Conservation (phyloP, 345 rosid species). For the Gossypium raimondii region DNA sequence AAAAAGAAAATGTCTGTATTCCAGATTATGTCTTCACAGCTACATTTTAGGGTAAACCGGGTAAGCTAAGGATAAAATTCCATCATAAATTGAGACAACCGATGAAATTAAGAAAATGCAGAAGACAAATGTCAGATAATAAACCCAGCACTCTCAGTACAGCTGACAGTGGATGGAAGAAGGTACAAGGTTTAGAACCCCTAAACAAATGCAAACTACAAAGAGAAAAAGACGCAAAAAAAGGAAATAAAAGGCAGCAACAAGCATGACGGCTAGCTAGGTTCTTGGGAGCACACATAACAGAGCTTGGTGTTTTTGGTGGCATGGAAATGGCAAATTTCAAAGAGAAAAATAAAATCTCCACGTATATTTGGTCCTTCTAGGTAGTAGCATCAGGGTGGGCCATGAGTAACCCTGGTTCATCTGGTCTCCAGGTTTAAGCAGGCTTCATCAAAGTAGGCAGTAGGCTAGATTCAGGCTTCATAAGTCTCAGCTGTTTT, state of each 20-base stretch:
- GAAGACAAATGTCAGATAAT: conserved; percentile 9
- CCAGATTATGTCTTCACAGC: conserved; percentile 11
- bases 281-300: conserved; percentile 47
- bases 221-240: conserved; percentile 21
- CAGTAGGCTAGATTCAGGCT: conserved; percentile 61
- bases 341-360: conserved; percentile 36
- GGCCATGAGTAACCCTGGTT: conserved; percentile 69
- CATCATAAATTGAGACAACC: conserved; percentile 10
- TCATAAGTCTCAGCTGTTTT: conserved; percentile 86
- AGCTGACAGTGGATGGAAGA: conserved; percentile 28
- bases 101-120: conserved; percentile 1
- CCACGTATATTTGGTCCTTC: conserved; percentile 59
- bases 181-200: conserved; percentile 31
- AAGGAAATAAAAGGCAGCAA: conserved; percentile 34
- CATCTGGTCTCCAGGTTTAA: conserved; percentile 91
- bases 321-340: conserved; percentile 50
- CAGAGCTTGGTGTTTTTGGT: conserved; percentile 63
- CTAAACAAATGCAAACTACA: conserved; percentile 21
- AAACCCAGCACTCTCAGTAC: conserved; percentile 27
- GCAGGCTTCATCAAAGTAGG: conserved; percentile 80
- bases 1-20: conserved; percentile 15
- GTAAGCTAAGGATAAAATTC: conserved; percentile 9
- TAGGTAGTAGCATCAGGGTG: conserved; percentile 69
- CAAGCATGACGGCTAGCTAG: conserved; percentile 45
- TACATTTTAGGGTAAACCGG: conserved; percentile 15